These are phyloP conservation scores for Voacanga thouarsii DNA, from an alignment of 257 asterid species.

Conservation along the genomic window DNA sequence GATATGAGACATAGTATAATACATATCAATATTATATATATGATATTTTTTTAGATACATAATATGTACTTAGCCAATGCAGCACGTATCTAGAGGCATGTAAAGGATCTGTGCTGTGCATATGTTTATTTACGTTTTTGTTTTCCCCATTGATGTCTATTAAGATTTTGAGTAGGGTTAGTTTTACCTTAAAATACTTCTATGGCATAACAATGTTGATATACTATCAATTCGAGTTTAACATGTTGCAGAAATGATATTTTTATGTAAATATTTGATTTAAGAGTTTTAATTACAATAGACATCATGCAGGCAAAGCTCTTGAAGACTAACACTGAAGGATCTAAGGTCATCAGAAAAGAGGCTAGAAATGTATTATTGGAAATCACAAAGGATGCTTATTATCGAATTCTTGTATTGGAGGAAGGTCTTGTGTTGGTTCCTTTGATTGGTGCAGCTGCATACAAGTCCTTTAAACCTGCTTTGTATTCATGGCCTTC, in stretches of 20 bases:
- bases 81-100: background rate
- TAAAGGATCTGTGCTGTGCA: background rate
- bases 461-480: conserved; percentile 70
- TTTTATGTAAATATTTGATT: background rate
- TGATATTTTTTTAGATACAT: too few relatives aligned
- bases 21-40: too few relatives aligned
- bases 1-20: too few relatives aligned
- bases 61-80: background rate
- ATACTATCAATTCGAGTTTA: too few relatives aligned
- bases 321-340: conserved; percentile 44
- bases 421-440: conserved; percentile 82
- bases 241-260: background rate
- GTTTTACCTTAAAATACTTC: too few relatives aligned
- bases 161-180: too few relatives aligned
- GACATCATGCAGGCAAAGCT: conserved; percentile 60
- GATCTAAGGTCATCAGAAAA: conserved; percentile 53
- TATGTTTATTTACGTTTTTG: too few relatives aligned
- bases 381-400: conserved; percentile 76
- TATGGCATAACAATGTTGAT: too few relatives aligned
- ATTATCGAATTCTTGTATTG: conserved; percentile 58
- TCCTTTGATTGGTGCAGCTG: conserved; percentile 75
- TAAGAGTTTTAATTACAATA: background rate
- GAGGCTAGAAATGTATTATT: conserved; percentile 62
- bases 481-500: conserved; percentile 77
- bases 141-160: too few relatives aligned